These are phyloP conservation scores for Gonapodya sp. DNA, from an alignment of 192 early-diverging fungal genomes.

Conservation along the genomic window DNA sequence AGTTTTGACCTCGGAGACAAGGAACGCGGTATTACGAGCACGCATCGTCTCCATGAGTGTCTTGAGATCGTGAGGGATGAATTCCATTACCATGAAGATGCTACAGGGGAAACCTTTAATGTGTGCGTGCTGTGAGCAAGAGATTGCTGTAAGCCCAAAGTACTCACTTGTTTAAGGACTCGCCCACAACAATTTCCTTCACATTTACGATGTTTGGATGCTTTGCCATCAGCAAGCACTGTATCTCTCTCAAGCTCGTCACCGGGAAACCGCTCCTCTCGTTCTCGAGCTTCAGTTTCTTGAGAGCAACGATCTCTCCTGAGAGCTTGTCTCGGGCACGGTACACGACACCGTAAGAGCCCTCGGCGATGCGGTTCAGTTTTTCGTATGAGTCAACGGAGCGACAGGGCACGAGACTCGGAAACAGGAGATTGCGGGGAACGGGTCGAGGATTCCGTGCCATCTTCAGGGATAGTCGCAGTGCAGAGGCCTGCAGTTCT, in stretches of 20 bases:
- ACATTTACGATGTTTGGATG: conserved; percentile 79
- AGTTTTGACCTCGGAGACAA: conserved; percentile 76
- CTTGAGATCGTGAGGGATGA: conserved; percentile 90
- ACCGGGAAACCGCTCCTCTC: conserved; percentile 70
- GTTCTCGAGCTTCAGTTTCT: conserved; percentile 64
- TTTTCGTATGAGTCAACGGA: conserved; percentile 81
- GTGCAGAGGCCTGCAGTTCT: too few relatives aligned
- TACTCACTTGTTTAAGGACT: conserved; percentile 44
- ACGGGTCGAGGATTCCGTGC: neutral
- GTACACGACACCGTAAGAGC: conserved; percentile 93
- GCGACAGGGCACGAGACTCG: conserved; percentile 34
- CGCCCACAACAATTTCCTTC: conserved; percentile 64
- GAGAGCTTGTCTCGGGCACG: conserved; percentile 73
- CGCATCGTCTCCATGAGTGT: conserved; percentile 78
- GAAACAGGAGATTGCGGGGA: neutral
- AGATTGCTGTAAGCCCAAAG: too few relatives aligned
- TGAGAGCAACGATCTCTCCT: conserved; percentile 68
- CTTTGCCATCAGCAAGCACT: conserved; percentile 61
- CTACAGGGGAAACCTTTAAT: conserved; percentile 29
- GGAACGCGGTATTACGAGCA: conserved; percentile 41
- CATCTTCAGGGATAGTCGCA: too few relatives aligned
- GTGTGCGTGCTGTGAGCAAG: neutral
- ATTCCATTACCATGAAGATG: conserved; percentile 97
- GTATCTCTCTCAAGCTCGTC: conserved; percentile 68
- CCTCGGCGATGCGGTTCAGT: conserved; percentile 93